A percentile compares a stretch with the other conserved stretches of the same genome.
Conservation (phyloP, 2,329 filamentous ascomycete species). For the Corynespora cassiicola region DNA sequence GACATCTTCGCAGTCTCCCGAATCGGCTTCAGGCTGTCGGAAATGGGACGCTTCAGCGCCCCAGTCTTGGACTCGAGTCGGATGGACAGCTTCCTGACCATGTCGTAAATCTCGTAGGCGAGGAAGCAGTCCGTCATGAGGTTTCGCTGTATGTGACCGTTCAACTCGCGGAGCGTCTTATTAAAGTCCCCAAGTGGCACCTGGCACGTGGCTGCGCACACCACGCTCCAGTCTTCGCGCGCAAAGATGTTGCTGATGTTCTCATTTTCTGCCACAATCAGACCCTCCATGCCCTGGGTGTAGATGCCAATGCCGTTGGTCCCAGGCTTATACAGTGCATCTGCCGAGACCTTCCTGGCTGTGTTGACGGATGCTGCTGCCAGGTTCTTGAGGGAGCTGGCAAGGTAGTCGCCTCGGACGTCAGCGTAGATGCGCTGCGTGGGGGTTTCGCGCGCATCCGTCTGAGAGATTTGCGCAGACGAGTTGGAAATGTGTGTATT, state of each 20-base stretch:
- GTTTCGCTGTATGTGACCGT: constrained; percentile 85
- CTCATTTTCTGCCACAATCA: constrained; percentile 88
- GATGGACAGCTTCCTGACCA: constrained; percentile 80
- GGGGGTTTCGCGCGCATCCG: constrained; percentile 64
- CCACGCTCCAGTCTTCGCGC: constrained; percentile 80
- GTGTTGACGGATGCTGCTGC: constrained; percentile 82
- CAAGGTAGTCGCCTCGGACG: constrained; percentile 85
- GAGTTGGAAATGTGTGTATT: constrained; percentile 76
- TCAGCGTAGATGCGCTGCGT: constrained; percentile 86
- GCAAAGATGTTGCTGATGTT: constrained; percentile 88
- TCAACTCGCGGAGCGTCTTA: constrained; percentile 85
- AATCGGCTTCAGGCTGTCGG: constrained; percentile 85
- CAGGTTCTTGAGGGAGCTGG: constrained; percentile 80
- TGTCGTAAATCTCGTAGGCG: constrained; percentile 93
- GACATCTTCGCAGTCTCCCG: constrained; percentile 91
- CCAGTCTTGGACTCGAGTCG: constrained; percentile 83
- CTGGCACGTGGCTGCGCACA: constrained; percentile 81
- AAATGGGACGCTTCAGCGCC: constrained; percentile 82
- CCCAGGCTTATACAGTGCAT: constrained; percentile 84
- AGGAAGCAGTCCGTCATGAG: constrained; percentile 91
- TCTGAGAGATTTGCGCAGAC: constrained; percentile 55
- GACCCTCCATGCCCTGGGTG: constrained; percentile 82
- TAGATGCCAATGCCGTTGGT: constrained; percentile 93
- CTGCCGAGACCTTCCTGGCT: constrained; percentile 74
- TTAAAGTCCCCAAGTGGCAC: constrained; percentile 80